These are phyloP conservation scores for Phenoliferia sp. DNA, from an alignment of 1,284 basidiomycete species.

Conservation along the genomic window DNA sequence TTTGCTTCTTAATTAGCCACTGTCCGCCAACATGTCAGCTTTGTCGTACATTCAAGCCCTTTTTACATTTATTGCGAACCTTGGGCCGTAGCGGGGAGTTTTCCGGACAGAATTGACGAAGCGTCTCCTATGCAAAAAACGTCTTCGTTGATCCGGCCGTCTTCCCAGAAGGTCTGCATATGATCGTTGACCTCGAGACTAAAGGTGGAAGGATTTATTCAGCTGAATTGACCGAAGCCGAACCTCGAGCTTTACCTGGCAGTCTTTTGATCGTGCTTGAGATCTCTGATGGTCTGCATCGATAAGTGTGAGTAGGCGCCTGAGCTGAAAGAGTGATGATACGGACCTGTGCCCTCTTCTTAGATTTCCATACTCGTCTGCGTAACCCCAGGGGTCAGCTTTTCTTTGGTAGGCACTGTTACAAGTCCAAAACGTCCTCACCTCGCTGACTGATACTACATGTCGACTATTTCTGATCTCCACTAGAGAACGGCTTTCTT, in stretches of 20 bases:
- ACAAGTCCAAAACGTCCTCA: neutral
- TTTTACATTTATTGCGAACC: neutral
- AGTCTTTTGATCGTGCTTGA: constrained; percentile 60
- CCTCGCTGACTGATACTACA: constrained; percentile 27
- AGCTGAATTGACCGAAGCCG: neutral
- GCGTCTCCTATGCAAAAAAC: constrained; percentile 62
- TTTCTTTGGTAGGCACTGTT: neutral
- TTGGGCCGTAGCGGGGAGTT: constrained; percentile 43
- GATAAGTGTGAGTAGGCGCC: constrained; percentile 11
- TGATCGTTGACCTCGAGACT: constrained; percentile 59
- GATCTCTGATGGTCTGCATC: constrained; percentile 56
- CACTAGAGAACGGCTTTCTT: constrained; percentile 1
- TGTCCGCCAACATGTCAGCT: neutral
- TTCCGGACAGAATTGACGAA: constrained; percentile 51
- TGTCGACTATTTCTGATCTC: constrained; percentile 25
- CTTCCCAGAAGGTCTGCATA: constrained; percentile 49
- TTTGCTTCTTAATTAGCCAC: constrained; percentile 38
- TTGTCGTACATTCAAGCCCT: neutral
- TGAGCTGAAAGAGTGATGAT: neutral
- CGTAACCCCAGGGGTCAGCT: neutral
- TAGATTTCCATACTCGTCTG: constrained; percentile 23
- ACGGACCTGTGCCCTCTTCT: constrained; percentile 34
- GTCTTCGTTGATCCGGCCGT: constrained; percentile 23
- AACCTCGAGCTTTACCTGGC: constrained; percentile 48
- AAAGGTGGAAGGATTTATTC: constrained; percentile 10